Conservation (phyloP, 257 asterid genomes). For the Ajuga chamaepitys region DNA sequence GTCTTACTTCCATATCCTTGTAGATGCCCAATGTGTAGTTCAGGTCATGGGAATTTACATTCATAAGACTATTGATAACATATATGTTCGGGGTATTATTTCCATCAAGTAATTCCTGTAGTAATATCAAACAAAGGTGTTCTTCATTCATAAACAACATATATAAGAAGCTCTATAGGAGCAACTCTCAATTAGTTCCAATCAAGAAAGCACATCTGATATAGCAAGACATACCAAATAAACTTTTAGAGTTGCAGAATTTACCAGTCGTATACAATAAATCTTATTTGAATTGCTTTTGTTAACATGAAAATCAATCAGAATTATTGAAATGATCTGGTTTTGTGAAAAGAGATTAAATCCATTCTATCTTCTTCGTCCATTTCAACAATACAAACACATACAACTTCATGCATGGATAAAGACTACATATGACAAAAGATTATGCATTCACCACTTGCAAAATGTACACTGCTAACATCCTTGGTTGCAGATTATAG, state of each 20-base stretch:
- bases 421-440: background rate
- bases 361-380: background rate
- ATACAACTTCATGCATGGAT: background rate
- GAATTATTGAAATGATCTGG: background rate
- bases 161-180: background rate
- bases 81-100: constrained; percentile 59
- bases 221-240: background rate
- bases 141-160: constrained; percentile 10
- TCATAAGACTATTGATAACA: constrained; percentile 93
- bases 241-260: background rate
- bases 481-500: background rate
- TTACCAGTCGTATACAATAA: background rate
- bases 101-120: constrained; percentile 63
- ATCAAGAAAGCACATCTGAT: background rate
- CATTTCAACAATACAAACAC: background rate
- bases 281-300: background rate
- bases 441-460: background rate
- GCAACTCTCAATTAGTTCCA: background rate
- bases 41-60: constrained; percentile 81
- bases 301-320: background rate
- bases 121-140: constrained; percentile 21
- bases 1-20: constrained; percentile 72
- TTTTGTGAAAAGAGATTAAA: background rate
- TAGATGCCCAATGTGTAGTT: constrained; percentile 57
- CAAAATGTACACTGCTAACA: background rate